Evolutionary conservation across 768 basidiomycete species (phyloP).

Genomic region (Cystofilobasidium capitatum): DNA sequence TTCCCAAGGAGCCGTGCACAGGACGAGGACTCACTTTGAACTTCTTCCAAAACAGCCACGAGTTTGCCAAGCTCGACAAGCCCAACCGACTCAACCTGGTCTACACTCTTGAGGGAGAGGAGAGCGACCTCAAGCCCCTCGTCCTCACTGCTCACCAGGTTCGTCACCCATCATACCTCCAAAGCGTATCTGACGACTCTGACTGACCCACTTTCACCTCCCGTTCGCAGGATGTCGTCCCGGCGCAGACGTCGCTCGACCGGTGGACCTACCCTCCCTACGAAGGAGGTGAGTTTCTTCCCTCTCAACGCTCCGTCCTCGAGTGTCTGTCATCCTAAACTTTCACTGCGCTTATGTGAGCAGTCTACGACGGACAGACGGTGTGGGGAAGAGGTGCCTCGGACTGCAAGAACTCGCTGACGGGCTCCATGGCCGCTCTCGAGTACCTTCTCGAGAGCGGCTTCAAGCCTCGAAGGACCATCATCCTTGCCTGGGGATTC

Average conservation of each 20-base stretch:
- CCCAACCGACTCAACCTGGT: slow-evolving; percentile 19
- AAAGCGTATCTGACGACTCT: neutral
- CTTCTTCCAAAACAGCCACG: neutral
- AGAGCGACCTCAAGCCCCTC: slow-evolving; percentile 18
- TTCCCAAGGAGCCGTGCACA: neutral
- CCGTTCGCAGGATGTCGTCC: slow-evolving; percentile 21
- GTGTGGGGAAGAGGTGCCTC: slow-evolving; percentile 15
- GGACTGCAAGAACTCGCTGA: slow-evolving; percentile 25
- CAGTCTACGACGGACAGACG: slow-evolving; percentile 5
- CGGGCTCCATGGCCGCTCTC: slow-evolving; percentile 15
- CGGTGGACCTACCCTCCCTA: slow-evolving; percentile 26
- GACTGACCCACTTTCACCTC: neutral
- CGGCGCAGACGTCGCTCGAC: slow-evolving; percentile 24
- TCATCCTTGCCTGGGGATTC: slow-evolving; percentile 25
- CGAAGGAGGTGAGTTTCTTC: slow-evolving; percentile 5
- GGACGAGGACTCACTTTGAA: neutral
- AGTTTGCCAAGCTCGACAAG: slow-evolving; percentile 13
- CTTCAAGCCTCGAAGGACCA: slow-evolving; percentile 11
- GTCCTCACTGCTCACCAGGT: slow-evolving; percentile 8
- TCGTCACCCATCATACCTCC: neutral
- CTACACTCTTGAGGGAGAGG: slow-evolving; percentile 18
- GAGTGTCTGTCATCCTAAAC: too few relatives aligned
- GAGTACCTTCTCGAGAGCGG: slow-evolving; percentile 19
- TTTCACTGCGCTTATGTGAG: too few relatives aligned
- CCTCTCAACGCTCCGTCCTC: neutral